These are phyloP conservation scores for Paraconiothyrium brasiliense DNA, from an alignment of 2,329 filamentous ascomycete genomes.

Conservation along the genomic window DNA sequence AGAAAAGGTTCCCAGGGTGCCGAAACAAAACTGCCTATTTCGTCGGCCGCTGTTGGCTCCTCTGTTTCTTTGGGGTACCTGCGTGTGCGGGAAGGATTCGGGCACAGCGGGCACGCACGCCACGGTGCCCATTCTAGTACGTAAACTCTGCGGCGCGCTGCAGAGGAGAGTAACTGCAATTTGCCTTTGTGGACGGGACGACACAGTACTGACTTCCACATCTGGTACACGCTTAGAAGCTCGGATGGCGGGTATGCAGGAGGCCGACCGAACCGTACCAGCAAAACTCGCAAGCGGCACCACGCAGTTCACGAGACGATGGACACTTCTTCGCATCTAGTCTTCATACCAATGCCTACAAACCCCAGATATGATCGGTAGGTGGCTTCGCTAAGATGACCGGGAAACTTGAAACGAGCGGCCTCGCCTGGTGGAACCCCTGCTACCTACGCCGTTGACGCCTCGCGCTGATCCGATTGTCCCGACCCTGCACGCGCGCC, in stretches of 20 bases:
- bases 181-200: neutral
- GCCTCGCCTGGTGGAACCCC: slow-evolving; percentile 11
- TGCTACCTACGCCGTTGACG: slow-evolving; percentile 10
- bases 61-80: slow-evolving; percentile 4
- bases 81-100: slow-evolving; percentile 10
- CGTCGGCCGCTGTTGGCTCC: neutral
- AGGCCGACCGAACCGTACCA: neutral
- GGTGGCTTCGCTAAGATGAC: slow-evolving; percentile 4
- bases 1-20: neutral
- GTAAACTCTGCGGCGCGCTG: neutral
- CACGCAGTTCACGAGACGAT: neutral
- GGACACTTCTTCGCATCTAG: neutral
- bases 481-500: slow-evolving; percentile 9
- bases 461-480: slow-evolving; percentile 13
- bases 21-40: slow-evolving; percentile 8
- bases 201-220: neutral
- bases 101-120: neutral
- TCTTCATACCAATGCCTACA: neutral
- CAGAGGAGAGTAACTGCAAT: neutral
- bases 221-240: neutral
- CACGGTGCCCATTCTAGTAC: neutral
- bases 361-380: slow-evolving; percentile 1
- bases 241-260: slow-evolving; percentile 4
- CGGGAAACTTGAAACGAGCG: slow-evolving; percentile 11
- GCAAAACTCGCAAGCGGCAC: neutral